phyloP scores from a whole-genome alignment of 2,329 filamentous ascomycete species.

The Rhinocladiella mackenziei region DNA sequence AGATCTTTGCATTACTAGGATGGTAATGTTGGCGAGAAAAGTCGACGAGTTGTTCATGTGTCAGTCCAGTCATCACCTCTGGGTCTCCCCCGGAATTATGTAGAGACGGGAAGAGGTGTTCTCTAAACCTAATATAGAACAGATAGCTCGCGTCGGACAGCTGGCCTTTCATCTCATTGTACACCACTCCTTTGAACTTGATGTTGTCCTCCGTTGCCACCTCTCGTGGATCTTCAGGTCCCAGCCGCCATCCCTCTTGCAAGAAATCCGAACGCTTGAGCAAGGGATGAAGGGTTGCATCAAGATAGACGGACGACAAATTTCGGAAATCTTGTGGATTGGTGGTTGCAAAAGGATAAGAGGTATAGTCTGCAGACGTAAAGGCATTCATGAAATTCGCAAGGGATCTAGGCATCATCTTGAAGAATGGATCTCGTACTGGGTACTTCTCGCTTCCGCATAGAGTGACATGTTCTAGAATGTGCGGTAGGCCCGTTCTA shows the following conservation, averaged over 20 bases:
- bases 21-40: conserved; percentile 95
- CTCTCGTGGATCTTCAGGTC: conserved; percentile 77
- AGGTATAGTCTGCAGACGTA: conserved; percentile 92
- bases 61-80: conserved; percentile 91
- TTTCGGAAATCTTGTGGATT: conserved; percentile 95
- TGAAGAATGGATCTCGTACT: conserved; percentile 99
- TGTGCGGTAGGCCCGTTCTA: conserved; percentile 93
- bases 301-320: conserved; percentile 91
- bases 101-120: conserved; percentile 88
- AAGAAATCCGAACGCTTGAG: conserved; percentile 88
- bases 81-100: conserved; percentile 97
- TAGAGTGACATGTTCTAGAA: conserved; percentile 93
- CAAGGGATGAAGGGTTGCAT: conserved; percentile 85
- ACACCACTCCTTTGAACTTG: conserved; percentile 96
- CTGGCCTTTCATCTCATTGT: conserved; percentile 99
- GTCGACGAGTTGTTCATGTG: conserved; percentile 78
- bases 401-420: conserved; percentile 96
- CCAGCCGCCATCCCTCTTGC: conserved; percentile 95
- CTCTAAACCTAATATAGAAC: conserved; percentile 92
- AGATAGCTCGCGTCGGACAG: conserved; percentile 97
- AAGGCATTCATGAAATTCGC: conserved; percentile 99
- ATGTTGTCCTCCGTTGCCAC: conserved; percentile 36
- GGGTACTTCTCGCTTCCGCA: conserved; percentile 96
- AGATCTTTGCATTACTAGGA: conserved; percentile 91
- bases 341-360: conserved; percentile 95